These are phyloP conservation scores for Fusarium xyrophilum DNA, from an alignment of 2,329 filamentous ascomycete genomes.

Conservation along the genomic window DNA sequence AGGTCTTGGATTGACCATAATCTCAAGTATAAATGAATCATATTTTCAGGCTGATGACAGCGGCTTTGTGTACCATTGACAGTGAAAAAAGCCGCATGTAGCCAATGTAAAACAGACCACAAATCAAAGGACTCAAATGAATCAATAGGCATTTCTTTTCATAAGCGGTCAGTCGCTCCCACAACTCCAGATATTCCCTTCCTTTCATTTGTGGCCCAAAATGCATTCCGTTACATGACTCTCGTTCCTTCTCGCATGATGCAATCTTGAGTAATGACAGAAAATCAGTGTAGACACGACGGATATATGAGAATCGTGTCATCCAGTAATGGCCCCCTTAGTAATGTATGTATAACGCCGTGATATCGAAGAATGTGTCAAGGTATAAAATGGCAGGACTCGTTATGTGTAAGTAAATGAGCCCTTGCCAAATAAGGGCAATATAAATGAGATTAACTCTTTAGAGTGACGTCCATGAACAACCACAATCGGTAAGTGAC, in stretches of 20 bases:
- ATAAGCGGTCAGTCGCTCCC: conserved; percentile 26
- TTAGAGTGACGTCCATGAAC: conserved; percentile 60
- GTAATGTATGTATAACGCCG: conserved; percentile 26
- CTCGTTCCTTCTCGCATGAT: conserved; percentile 20
- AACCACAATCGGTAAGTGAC: conserved; percentile 60
- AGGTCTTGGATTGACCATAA: not conserved
- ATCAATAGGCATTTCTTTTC: conserved; percentile 29
- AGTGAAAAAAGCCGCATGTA: not conserved
- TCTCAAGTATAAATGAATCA: not conserved
- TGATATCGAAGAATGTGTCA: not conserved
- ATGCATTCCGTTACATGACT: conserved; percentile 16
- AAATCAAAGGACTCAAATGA: conserved; percentile 7
- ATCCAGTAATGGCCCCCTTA: conserved; percentile 4
- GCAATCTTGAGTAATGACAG: conserved; percentile 29
- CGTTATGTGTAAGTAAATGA: not conserved
- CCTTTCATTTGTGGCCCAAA: conserved; percentile 21
- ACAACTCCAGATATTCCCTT: conserved; percentile 27
- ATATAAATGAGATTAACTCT: not conserved
- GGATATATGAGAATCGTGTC: conserved; percentile 7
- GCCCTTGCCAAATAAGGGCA: not conserved
- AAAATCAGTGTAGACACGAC: conserved; percentile 16
- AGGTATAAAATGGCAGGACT: not conserved
- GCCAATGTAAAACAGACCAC: not conserved
- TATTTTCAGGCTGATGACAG: not conserved
- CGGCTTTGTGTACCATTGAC: not conserved